Percentiles rank a stretch among this genome's conserved stretches.
Conservation (phyloP, 768 basidiomycete species). For the Agrocybe praecox region DNA sequence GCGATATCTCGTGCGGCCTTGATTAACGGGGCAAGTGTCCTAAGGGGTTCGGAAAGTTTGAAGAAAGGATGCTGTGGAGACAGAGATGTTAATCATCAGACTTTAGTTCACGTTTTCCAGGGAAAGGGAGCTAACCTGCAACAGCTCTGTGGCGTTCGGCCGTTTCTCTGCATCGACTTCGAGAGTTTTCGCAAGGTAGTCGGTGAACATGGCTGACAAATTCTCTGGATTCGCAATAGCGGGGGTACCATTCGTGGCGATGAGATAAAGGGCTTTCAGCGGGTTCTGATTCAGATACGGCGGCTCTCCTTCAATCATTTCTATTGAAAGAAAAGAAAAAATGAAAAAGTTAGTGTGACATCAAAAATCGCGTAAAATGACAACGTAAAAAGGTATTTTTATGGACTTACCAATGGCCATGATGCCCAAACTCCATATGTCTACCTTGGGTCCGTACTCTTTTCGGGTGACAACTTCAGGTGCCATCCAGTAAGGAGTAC, state of each 20-base stretch:
- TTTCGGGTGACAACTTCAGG: constrained; percentile 97
- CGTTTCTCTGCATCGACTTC: constrained; percentile 96
- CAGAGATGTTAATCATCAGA: constrained; percentile 10
- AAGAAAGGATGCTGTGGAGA: constrained; percentile 96
- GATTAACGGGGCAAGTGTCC: constrained; percentile 86
- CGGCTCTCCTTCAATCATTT: constrained; percentile 98
- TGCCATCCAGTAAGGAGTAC: constrained; percentile 99
- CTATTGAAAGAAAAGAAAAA: constrained; percentile 37
- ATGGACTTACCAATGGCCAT: constrained; percentile 91
- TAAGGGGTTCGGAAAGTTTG: constrained; percentile 81
- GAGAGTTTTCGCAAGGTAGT: constrained; percentile 85
- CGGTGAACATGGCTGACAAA: constrained; percentile 75
- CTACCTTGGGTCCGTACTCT: constrained; percentile 98
- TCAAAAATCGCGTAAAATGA: neutral
- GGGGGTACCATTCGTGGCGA: constrained; percentile 97
- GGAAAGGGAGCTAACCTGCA: constrained; percentile 52
- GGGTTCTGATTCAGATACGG: constrained; percentile 97
- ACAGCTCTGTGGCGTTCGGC: constrained; percentile 79
- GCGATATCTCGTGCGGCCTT: constrained; percentile 90
- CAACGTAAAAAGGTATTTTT: neutral
- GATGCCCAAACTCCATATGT: constrained; percentile 96
- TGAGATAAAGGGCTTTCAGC: constrained; percentile 94
- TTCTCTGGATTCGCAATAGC: constrained; percentile 89
- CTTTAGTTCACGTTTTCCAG: constrained; percentile 1
- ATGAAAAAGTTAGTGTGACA: constrained; percentile 5